A percentile compares a stretch with the other conserved stretches of the same genome.
phyloP scores from a whole-genome alignment of 1,139 yeast genomes.

The Zygotorulaspora mrakii region DNA sequence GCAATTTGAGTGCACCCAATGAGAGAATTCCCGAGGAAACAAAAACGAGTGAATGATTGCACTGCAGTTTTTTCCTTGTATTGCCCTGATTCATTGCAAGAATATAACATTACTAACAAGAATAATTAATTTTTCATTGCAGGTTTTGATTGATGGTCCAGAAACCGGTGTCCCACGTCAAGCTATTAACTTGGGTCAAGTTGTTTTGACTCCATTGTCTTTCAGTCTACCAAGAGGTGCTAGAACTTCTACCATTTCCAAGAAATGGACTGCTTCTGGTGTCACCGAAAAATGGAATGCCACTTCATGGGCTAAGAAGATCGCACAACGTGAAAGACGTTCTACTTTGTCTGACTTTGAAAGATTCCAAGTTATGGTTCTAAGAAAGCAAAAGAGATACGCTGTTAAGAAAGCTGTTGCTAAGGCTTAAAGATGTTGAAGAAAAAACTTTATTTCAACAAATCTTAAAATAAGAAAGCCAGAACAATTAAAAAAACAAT shows the following conservation, averaged over 20 bases:
- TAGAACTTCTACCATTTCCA: conserved; percentile 76
- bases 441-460: too few species aligned
- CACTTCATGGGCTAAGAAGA: conserved; percentile 96
- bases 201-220: conserved; percentile 89
- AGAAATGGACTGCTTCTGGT: conserved; percentile 93
- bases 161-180: conserved; percentile 83
- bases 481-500: conserved; percentile 9
- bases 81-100: background rate
- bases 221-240: conserved; percentile 93
- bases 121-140: conserved; percentile 15
- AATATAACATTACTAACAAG: conserved; percentile 11
- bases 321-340: conserved; percentile 92
- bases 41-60: too few species aligned
- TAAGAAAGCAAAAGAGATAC: conserved; percentile 94
- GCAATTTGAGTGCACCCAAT: too few species aligned
- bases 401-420: conserved; percentile 91
- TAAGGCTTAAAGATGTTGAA: conserved; percentile 75
- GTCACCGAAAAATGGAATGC: conserved; percentile 88
- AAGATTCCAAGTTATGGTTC: conserved; percentile 98
- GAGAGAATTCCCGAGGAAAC: too few species aligned
- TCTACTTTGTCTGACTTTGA: conserved; percentile 91
- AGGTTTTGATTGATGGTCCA: conserved; percentile 97
- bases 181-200: conserved; percentile 79
- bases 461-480: too few species aligned
- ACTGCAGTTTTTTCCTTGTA: too few species aligned